Percentiles rank a stretch among this genome's conserved stretches.
These are phyloP conservation scores for Ceriops tagal DNA, from an alignment of 345 rosid species.

Conservation along the genomic window DNA sequence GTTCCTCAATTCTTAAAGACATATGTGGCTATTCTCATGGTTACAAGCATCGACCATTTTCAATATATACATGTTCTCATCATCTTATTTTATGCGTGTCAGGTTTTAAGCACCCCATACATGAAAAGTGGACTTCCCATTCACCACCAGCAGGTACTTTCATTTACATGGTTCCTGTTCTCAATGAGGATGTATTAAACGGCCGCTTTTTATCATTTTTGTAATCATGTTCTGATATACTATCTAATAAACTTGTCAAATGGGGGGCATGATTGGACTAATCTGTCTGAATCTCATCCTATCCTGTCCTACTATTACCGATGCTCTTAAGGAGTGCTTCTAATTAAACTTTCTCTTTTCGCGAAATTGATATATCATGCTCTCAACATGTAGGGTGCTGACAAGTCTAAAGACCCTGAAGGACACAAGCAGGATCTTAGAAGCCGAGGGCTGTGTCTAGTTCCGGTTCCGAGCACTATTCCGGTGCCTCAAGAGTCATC, in stretches of 20 bases:
- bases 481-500: constrained; percentile 81
- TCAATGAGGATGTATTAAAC: too few species aligned
- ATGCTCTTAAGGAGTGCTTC: not conserved
- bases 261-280: too few species aligned
- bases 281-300: too few species aligned
- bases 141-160: constrained; percentile 66
- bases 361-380: not conserved
- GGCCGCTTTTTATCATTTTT: too few species aligned
- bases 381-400: constrained; percentile 39
- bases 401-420: constrained; percentile 53
- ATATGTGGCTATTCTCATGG: not conserved
- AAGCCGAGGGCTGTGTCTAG: constrained; percentile 87
- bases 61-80: not conserved
- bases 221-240: too few species aligned
- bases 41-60: not conserved
- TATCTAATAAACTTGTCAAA: too few species aligned
- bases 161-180: too few species aligned
- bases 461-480: constrained; percentile 84
- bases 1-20: constrained; percentile 17
- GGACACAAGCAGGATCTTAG: constrained; percentile 79
- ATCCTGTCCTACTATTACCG: too few species aligned
- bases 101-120: constrained; percentile 90
- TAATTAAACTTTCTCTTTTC: not conserved
- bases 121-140: constrained; percentile 83
- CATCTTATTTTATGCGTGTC: constrained; percentile 13